Evolutionary conservation across 106 monocot species (phyloP).

Genomic region (Amphibolis antarctica): DNA sequence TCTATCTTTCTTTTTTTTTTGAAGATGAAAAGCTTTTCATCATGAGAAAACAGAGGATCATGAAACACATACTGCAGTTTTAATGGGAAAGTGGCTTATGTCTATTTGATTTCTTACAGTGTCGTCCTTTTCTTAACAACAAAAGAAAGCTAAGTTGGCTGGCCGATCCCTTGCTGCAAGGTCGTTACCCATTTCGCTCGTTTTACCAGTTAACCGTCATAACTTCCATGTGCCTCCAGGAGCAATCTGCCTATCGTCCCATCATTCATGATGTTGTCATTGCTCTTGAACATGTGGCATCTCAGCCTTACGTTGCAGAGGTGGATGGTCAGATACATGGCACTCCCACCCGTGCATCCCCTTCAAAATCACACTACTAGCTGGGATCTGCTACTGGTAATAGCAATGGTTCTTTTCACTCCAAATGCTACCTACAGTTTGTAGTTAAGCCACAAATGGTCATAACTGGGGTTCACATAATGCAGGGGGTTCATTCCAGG

Average conservation of each 20-base stretch:
- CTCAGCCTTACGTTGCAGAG: slow-evolving; percentile 34
- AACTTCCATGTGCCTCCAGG: slow-evolving; percentile 51
- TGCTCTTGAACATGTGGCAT: slow-evolving; percentile 51
- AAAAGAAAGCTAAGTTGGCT: slow-evolving; percentile 27
- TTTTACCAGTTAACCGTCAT: slow-evolving; percentile 47
- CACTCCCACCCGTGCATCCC: not conserved
- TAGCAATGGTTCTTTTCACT: not conserved
- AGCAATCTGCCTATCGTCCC: slow-evolving; percentile 47
- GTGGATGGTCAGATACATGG: not conserved
- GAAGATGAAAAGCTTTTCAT: too few species aligned
- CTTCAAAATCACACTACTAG: not conserved
- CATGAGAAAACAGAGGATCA: too few species aligned
- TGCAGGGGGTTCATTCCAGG: not conserved
- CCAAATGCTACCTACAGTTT: not conserved
- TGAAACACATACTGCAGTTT: too few species aligned
- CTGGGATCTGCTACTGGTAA: not conserved
- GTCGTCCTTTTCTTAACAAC: slow-evolving; percentile 48
- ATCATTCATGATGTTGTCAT: slow-evolving; percentile 32
- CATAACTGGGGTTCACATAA: not conserved
- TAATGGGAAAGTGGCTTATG: too few species aligned
- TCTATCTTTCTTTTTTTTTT: too few species aligned
- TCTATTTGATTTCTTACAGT: slow-evolving; percentile 19
- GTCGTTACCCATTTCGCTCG: slow-evolving; percentile 41
- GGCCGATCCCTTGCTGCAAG: slow-evolving; percentile 50
- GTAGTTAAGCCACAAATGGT: not conserved